Evolutionary conservation across 176 grass and related monocot genomes (phyloP).

Genomic region (Triticum monococcum): DNA sequence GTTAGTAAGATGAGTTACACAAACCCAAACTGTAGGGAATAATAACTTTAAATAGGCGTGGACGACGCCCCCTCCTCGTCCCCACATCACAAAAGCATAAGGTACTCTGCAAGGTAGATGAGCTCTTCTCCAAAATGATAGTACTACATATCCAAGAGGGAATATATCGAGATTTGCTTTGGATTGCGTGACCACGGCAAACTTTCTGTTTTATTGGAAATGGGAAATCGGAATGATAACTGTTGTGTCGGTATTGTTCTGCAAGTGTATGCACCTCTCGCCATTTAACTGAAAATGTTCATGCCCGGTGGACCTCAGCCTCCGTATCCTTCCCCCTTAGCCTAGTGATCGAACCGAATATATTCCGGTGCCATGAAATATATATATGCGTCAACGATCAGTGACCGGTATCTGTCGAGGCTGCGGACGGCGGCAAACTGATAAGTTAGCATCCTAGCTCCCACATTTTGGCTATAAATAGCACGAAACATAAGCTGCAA

Average conservation of each 20-base stretch:
- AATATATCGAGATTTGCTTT: constrained; percentile 46
- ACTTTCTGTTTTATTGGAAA: constrained; percentile 13
- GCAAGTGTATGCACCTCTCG: background rate
- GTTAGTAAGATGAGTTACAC: background rate
- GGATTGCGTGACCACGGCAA: constrained; percentile 22
- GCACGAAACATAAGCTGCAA: background rate
- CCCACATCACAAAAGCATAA: constrained; percentile 23
- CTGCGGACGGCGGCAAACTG: background rate
- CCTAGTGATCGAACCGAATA: constrained; percentile 25
- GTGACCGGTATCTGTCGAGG: constrained; percentile 2
- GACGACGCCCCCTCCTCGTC: constrained; percentile 26
- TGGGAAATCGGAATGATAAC: constrained; percentile 11
- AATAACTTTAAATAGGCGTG: constrained; percentile 45
- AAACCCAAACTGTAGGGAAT: constrained; percentile 36
- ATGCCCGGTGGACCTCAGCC: background rate
- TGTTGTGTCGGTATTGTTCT: background rate
- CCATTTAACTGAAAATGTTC: background rate
- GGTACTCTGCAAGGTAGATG: background rate
- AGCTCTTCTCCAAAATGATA: constrained; percentile 23
- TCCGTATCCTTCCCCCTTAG: background rate
- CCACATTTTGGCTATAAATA: constrained; percentile 36
- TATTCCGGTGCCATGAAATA: background rate
- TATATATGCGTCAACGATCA: background rate
- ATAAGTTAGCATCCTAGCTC: background rate
- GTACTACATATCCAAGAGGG: constrained; percentile 14